Base-by-base conservation (phyloP, 2,329 filamentous ascomycete genomes). In the Ramularia collo-cygni region DNA sequence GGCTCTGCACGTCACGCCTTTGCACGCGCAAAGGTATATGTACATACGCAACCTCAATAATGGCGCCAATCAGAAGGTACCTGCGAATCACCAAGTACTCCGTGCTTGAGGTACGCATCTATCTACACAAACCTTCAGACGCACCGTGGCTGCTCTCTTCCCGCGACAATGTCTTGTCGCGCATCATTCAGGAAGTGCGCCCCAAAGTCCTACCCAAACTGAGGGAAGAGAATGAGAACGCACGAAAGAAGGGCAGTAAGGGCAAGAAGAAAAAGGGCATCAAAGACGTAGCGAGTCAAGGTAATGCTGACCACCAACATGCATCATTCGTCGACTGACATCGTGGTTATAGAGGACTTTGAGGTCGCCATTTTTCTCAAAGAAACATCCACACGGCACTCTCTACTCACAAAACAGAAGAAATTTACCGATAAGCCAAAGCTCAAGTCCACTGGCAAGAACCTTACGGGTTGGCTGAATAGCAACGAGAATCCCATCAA, bases 101-200 rank as follows among this genome's bases (percentile, higher is more conserved):
- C 4, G 88, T 95, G 21, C 75, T 98, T n/a, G 92, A 98, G 72
- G 88, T 86, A 50, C 88, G 89, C 50, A 92, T 98, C 52, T 96
- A 96, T 64, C 79, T 95, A 33, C 90, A 96, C 50, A 89, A 90
- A 54, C 92, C 92, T 1, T 78, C 83, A 9, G 78, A 95, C 45
- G 78, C 79, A 16, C 81, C 82, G 57, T 95, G 93, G 80, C 77
- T 98, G 13, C 75, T 95, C 50, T 83, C 84, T 54, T 74, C 83
- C 26, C 78, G 81, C 49, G 72, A 88, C 53, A 79, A 85, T 3
- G 76, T 90, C 12, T 75, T 98, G 10, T 80, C 83, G 28, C 83
- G 82, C 49, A 81, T 96, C 53, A 88, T 98, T 43, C 78, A 86
- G 60, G 83, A 81, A 44, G 81, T 96, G 38, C 83, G 85, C 8